A percentile compares a stretch with the other conserved stretches of the same genome.
phyloP scores from a whole-genome alignment of 768 basidiomycete genomes.

The Tremella mesenterica region DNA sequence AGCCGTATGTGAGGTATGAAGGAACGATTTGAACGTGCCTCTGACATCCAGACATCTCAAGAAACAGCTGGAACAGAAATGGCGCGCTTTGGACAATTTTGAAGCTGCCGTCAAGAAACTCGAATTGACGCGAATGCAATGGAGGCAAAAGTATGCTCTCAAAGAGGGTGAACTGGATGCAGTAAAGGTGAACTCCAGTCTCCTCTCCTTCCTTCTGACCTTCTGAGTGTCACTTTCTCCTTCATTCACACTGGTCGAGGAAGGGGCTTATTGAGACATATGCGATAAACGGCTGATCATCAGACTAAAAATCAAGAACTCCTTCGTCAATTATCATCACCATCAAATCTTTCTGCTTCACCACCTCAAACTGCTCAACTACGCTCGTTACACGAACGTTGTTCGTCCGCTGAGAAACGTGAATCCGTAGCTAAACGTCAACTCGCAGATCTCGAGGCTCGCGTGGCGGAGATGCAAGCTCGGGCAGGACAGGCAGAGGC shows the following conservation, averaged over 20 bases:
- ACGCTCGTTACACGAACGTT: constrained; percentile 61
- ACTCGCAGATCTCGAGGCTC: constrained; percentile 72
- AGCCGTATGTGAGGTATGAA: not conserved
- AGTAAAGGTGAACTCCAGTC: constrained; percentile 69
- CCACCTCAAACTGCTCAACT: constrained; percentile 57
- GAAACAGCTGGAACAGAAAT: constrained; percentile 76
- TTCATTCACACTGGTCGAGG: no score
- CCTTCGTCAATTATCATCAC: constrained; percentile 56
- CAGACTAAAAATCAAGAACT: constrained; percentile 70
- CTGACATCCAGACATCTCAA: constrained; percentile 51
- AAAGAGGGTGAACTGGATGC: constrained; percentile 88
- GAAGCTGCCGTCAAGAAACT: constrained; percentile 74
- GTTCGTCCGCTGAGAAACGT: constrained; percentile 77
- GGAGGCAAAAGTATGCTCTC: constrained; percentile 69
- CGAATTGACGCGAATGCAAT: constrained; percentile 67
- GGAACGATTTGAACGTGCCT: not conserved
- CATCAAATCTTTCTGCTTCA: not conserved
- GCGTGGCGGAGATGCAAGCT: constrained; percentile 63
- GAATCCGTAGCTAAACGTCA: constrained; percentile 78
- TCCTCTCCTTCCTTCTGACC: no score
- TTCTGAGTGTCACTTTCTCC: no score
- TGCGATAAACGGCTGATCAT: not conserved
- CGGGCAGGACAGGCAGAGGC: constrained; percentile 63
- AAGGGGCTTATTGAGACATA: no score
- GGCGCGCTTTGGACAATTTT: constrained; percentile 89